These are phyloP conservation scores for Neurospora tetrasperma DNA, from an alignment of 495 filamentous ascomycete species.

Conservation along the genomic window DNA sequence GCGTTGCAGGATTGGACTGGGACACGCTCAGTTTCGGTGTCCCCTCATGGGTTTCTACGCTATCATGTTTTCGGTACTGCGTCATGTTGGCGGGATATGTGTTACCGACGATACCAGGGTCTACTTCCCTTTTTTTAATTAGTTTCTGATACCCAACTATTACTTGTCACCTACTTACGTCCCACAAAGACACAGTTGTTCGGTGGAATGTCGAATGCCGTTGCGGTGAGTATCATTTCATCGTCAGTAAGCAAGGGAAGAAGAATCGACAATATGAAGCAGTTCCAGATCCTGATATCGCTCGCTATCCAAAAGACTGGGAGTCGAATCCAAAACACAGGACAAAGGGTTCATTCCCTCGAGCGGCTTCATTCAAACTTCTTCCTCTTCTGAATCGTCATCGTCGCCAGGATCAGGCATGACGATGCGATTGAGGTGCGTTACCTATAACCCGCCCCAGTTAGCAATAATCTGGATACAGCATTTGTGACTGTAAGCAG, in stretches of 20 bases:
- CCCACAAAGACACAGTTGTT: background rate
- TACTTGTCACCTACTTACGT: constrained; percentile 11
- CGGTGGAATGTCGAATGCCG: background rate
- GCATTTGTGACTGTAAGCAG: background rate
- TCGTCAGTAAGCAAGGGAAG: background rate
- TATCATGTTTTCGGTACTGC: constrained; percentile 2
- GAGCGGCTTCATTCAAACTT: constrained; percentile 2
- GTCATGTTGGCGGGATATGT: background rate
- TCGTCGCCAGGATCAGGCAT: constrained; percentile 49
- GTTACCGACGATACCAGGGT: constrained; percentile 7
- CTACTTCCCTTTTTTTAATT: constrained; percentile 1
- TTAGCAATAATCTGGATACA: background rate
- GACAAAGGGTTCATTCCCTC: background rate
- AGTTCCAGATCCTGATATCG: background rate
- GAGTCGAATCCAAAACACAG: background rate
- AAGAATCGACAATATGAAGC: background rate
- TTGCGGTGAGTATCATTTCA: background rate
- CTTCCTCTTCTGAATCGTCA: constrained; percentile 24
- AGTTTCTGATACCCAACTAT: constrained; percentile 6
- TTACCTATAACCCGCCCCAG: constrained; percentile 30
- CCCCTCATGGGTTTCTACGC: background rate
- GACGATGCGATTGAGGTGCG: constrained; percentile 52
- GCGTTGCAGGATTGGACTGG: background rate
- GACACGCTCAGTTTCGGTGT: background rate
- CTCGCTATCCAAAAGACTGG: background rate